These are phyloP conservation scores for Debaryomyces hansenii DNA, from an alignment of 805 yeast species.

Conservation along the genomic window DNA sequence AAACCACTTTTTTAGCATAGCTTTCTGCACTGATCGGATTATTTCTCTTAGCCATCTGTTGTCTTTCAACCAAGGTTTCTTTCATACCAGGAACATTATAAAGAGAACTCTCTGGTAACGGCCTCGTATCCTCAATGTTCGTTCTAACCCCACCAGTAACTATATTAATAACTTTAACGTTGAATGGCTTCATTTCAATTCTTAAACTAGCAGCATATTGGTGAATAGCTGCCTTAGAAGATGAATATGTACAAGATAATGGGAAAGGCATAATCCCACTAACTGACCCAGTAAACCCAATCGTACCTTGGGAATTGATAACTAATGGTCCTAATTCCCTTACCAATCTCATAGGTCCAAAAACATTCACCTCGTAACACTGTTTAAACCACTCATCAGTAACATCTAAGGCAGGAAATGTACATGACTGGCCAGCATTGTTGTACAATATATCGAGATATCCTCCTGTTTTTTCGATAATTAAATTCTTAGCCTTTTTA, in stretches of 20 bases:
- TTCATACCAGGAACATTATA: slow-evolving; percentile 53
- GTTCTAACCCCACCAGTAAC: slow-evolving; percentile 78
- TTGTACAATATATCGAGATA: slow-evolving; percentile 63
- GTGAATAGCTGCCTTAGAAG: slow-evolving; percentile 76
- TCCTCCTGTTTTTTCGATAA: slow-evolving; percentile 45
- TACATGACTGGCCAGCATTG: slow-evolving; percentile 78
- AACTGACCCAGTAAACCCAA: slow-evolving; percentile 74
- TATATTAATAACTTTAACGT: slow-evolving; percentile 66
- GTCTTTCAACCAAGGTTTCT: slow-evolving; percentile 50
- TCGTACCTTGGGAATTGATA: slow-evolving; percentile 65
- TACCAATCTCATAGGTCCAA: slow-evolving; percentile 65
- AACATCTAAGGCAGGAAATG: slow-evolving; percentile 69
- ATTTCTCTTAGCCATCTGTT: slow-evolving; percentile 57
- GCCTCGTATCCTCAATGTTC: slow-evolving; percentile 64
- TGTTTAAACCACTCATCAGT: slow-evolving; percentile 50
- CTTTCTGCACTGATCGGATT: slow-evolving; percentile 59
- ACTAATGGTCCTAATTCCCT: slow-evolving; percentile 56
- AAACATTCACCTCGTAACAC: slow-evolving; percentile 65
- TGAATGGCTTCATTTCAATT: slow-evolving; percentile 69
- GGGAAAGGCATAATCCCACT: slow-evolving; percentile 71
- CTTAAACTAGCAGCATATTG: slow-evolving; percentile 64
- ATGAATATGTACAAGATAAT: slow-evolving; percentile 62
- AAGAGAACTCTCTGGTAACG: slow-evolving; percentile 55
- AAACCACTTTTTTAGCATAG: slow-evolving; percentile 57
- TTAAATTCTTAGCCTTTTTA: slow-evolving; percentile 37